Percentiles rank a stretch among this genome's conserved stretches.
These are phyloP conservation scores for Globisporangium nodosum DNA, from an alignment of 352 stramenopile genomes.

Conservation along the genomic window DNA sequence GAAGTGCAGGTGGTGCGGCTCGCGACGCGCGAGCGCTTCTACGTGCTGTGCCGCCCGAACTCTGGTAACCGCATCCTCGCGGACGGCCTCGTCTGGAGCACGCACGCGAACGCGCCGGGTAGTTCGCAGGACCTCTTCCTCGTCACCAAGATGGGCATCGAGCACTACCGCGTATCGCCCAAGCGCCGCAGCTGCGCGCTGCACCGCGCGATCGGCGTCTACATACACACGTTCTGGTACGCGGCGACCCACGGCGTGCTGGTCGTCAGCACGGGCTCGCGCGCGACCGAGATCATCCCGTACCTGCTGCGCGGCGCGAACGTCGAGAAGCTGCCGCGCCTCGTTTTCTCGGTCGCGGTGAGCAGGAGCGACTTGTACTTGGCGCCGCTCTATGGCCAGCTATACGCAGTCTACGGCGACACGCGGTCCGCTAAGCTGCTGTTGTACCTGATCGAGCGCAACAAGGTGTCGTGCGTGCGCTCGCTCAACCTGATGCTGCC, in stretches of 20 bases:
- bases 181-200: constrained; percentile 54
- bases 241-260: constrained; percentile 49
- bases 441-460: constrained; percentile 59
- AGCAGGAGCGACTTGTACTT: constrained; percentile 49
- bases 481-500: constrained; percentile 72
- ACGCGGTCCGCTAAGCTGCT: constrained; percentile 52
- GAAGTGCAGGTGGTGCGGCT: constrained; percentile 68
- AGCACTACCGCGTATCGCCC: constrained; percentile 63
- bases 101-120: constrained; percentile 27
- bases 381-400: constrained; percentile 56
- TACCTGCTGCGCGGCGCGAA: constrained; percentile 52
- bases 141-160: constrained; percentile 65
- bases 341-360: constrained; percentile 67
- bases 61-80: constrained; percentile 53
- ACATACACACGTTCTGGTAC: constrained; percentile 78
- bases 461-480: constrained; percentile 66
- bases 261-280: constrained; percentile 61
- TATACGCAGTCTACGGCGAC: constrained; percentile 65
- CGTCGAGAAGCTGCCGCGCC: constrained; percentile 59
- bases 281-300: constrained; percentile 73
- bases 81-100: constrained; percentile 62
- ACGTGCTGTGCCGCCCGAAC: constrained; percentile 69
- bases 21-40: constrained; percentile 41
- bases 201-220: constrained; percentile 48
- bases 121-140: constrained; percentile 75